phyloP scores from a whole-genome alignment of 2,329 filamentous ascomycete species.

The Ophiostoma ips region DNA sequence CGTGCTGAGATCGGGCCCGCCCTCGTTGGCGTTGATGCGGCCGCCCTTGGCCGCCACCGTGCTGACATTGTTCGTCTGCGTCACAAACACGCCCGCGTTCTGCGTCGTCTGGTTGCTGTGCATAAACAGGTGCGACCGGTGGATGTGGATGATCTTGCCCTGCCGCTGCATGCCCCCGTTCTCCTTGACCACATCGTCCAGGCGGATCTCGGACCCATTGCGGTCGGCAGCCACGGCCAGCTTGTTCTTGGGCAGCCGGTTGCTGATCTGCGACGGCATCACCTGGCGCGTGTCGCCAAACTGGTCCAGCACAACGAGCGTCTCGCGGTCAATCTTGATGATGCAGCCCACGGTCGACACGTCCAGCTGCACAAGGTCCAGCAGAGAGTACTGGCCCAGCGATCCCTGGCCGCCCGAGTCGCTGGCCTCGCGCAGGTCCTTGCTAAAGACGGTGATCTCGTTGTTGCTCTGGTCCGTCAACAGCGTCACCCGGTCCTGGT shows the following conservation, averaged over 20 bases:
- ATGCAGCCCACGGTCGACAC: constrained; percentile 84
- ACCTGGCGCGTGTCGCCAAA: constrained; percentile 69
- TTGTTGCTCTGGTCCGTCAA: constrained; percentile 84
- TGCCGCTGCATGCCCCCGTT: constrained; percentile 70
- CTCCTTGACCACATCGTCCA: constrained; percentile 87
- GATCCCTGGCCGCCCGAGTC: constrained; percentile 78
- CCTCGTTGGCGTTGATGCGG: constrained; percentile 45
- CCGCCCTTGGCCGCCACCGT: constrained; percentile 93
- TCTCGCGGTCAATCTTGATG: constrained; percentile 90
- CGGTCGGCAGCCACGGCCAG: constrained; percentile 83
- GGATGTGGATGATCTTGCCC: constrained; percentile 85
- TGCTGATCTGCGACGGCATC: constrained; percentile 82
- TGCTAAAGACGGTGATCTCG: constrained; percentile 96
- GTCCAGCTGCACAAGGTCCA: constrained; percentile 89
- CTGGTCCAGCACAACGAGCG: constrained; percentile 79
- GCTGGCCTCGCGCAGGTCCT: constrained; percentile 83
- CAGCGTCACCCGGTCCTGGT: constrained; percentile 81
- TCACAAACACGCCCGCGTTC: constrained; percentile 81
- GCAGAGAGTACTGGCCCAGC: constrained; percentile 79
- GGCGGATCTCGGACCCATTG: constrained; percentile 81
- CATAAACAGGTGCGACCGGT: constrained; percentile 83
- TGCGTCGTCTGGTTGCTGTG: constrained; percentile 74
- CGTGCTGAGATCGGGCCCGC: constrained; percentile 66
- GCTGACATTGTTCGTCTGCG: constrained; percentile 69
- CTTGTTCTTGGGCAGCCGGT: constrained; percentile 70